Base-by-base conservation (phyloP, 2,329 filamentous ascomycete genomes). In the Xylariaceae sp. region DNA sequence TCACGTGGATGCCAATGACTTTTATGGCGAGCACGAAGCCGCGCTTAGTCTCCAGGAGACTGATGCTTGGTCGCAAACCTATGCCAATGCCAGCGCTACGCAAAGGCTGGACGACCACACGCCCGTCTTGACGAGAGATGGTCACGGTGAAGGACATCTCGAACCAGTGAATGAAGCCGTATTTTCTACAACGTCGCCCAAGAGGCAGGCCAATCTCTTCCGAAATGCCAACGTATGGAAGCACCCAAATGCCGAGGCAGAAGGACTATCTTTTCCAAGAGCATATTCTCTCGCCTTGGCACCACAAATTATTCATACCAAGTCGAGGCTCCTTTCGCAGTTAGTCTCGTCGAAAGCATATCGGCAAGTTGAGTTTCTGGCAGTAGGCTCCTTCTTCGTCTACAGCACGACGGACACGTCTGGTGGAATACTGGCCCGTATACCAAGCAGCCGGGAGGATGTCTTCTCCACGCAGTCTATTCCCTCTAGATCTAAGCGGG, bases 351-450 rank as follows among this genome's bases (percentile, higher is more conserved):
- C 92, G 6, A 87, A 86, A 62, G 87, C 91, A 12, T 92, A 92
- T 66, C 83, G 86, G 19, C 92, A 96, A 72, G 80, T 99, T 44
- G 92, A 97, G 68, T 97, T 97, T 63, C 82, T 94, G 57, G 90
- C 92, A 26, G 89, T 97, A 22, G 92, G 92, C 22, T 92, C 88
- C 53, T 97, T 92, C 83, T 96, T 88, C 80, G 83, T 96, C 51
- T 86, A 85, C 66, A 75, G 79, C 54, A 65, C 71, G 1, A 63
- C 65, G 34, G 66, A 66, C 22, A 58, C 55, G 9, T 58, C 62
- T 13, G 60, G 64, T 15, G 46, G 66, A 36, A 65, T 62, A 39
- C 74, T 96, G 34, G 75, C 79, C 48, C 87, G 87, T 53, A 88
- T 97, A 47, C 92, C 94, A 0, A 92, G 88, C 59, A 92, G 88